Conservation (phyloP, 1,139 yeast species). For the Debaryomyces psychrophilus region DNA sequence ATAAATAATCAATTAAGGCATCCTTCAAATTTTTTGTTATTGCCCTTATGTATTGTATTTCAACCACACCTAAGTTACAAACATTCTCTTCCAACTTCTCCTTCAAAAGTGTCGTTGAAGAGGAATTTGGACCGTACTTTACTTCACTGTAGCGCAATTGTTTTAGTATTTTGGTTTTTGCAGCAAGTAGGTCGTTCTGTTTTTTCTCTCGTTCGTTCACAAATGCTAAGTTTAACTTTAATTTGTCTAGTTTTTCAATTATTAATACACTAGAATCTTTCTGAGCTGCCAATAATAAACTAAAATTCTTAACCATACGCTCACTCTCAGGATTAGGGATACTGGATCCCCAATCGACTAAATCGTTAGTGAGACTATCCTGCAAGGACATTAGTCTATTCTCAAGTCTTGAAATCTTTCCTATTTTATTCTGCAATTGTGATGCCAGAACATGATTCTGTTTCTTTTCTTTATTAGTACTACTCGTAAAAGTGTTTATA, state of each 20-base stretch:
- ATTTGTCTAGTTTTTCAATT: constrained; percentile 43
- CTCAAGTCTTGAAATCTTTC: constrained; percentile 37
- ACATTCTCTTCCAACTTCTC: constrained; percentile 56
- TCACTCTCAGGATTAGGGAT: constrained; percentile 46
- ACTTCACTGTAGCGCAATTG: constrained; percentile 44
- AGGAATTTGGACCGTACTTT: constrained; percentile 48
- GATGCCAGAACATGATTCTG: constrained; percentile 18
- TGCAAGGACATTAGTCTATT: constrained; percentile 35
- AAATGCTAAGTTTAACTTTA: constrained; percentile 44
- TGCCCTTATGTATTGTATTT: constrained; percentile 52
- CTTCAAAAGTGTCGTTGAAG: constrained; percentile 40
- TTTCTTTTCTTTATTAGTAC: constrained; percentile 11
- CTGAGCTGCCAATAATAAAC: constrained; percentile 40
- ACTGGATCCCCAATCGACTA: constrained; percentile 44
- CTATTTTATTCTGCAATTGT: constrained; percentile 27
- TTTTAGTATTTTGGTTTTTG: constrained; percentile 37
- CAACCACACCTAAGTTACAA: constrained; percentile 52
- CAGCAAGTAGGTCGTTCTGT: constrained; percentile 36
- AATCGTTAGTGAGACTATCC: constrained; percentile 39
- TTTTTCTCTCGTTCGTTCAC: constrained; percentile 57
- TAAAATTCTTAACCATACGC: constrained; percentile 42
- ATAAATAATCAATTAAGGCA: constrained; percentile 45
- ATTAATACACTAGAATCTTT: constrained; percentile 32
- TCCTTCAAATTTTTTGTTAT: constrained; percentile 49
- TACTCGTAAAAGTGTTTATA: constrained; percentile 7